Evolutionary conservation across 2,329 filamentous ascomycete species (phyloP), one percentile per base, ranked within the genome.

Genomic region (Colletotrichum godetiae): DNA sequence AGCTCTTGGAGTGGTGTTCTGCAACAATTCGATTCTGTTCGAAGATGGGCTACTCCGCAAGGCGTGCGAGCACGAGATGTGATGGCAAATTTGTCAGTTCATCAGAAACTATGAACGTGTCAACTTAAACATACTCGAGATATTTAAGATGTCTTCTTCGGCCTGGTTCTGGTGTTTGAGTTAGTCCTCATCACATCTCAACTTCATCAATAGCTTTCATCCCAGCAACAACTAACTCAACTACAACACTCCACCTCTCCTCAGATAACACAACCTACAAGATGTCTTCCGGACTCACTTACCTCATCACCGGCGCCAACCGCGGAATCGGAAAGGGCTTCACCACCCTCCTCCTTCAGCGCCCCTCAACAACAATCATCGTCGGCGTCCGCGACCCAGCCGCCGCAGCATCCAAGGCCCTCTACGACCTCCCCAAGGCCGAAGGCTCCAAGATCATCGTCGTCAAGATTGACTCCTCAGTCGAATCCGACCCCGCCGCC

Each of bases 381-480:
- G 85, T 84, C 55, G 80, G 78, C 2, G 82, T 82, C 60, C 84
- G 86, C 13, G 74, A 84, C 74, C 78, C 80, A 19, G 58, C 70
- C 6, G 56, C 77, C 12, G 13, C 78, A 0, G 77, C 76, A 0
- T 80, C 81, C 2, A 68, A 75, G n/a, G 73, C 79, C 3, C 80
- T 87, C n/a, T 24, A 62, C 3, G 62, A 77, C 1, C 78, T 89
- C 0, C 81, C 85, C 6, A 79, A 72, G 4, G 85, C 75, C 24
- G 42, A 76, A 2, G 78, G 76, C 15, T 86, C 80, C 49, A 76
- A 64, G 1, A 74, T 89, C 10, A 78, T 87, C 31, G 68, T 86
- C 12, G 78, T 86, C 31, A 82, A 85, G 72, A 79, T 86, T 72
- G 86, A 89, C 58, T 79, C 80, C 0, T 75, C 74, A 3, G 79